Evolutionary conservation across 164 flowering plant species (phyloP).

Genomic region (Aristolochia contorta): DNA sequence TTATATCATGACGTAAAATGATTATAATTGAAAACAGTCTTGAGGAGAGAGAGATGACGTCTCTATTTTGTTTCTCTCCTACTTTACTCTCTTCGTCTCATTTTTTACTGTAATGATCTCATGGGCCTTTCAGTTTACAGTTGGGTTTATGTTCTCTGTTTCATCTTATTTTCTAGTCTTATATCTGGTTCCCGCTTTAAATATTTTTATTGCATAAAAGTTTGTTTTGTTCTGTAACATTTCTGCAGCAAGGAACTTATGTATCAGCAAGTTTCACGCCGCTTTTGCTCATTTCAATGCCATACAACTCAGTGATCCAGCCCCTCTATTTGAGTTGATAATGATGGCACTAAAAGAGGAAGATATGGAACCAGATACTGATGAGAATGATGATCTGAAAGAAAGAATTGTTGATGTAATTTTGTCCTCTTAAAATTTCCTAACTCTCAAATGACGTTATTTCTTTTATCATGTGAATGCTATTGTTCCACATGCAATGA

Average conservation of each 20-base stretch:
- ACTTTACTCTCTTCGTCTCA: too few species aligned
- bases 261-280: conserved; percentile 89
- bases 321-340: conserved; percentile 54
- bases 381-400: conserved; percentile 57
- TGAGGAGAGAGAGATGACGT: too few species aligned
- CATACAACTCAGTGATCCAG: conserved; percentile 86
- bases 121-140: too few species aligned
- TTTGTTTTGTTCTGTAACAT: conserved; percentile 1
- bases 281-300: conserved; percentile 95
- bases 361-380: conserved; percentile 43
- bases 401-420: conserved; percentile 71
- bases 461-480: background rate
- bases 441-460: background rate
- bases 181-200: background rate
- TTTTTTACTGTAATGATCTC: too few species aligned
- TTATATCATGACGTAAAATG: too few species aligned
- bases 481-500: background rate
- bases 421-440: background rate
- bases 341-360: conserved; percentile 83
- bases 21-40: too few species aligned
- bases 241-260: conserved; percentile 89
- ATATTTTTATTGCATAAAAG: background rate
- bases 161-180: too few species aligned
- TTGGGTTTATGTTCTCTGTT: too few species aligned
- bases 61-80: too few species aligned